phyloP scores from a whole-genome alignment of 148 eudicot genomes.

The Persicaria maculosa region DNA sequence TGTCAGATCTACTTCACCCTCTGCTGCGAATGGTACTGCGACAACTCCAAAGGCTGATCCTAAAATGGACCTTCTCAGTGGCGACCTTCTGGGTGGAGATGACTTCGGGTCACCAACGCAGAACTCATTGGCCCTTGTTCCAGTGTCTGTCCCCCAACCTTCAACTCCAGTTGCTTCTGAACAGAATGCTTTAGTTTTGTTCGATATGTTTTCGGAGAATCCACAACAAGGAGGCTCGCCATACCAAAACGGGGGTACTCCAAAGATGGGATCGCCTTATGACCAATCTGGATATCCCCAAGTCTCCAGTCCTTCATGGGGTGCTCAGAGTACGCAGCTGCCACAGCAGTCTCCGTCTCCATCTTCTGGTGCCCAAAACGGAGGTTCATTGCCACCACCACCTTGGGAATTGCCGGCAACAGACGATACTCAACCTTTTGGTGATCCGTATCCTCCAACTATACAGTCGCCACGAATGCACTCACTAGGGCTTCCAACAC shows the following conservation, averaged over 20 bases:
- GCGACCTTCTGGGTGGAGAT: constrained; percentile 52
- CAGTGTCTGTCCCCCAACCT: constrained; percentile 59
- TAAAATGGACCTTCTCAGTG: constrained; percentile 81
- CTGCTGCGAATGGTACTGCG: constrained; percentile 39
- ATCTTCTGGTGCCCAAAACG: constrained; percentile 58
- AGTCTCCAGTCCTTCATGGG: constrained; percentile 55
- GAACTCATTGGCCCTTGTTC: constrained; percentile 73
- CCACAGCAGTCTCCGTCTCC: constrained; percentile 65
- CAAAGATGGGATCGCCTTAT: constrained; percentile 37
- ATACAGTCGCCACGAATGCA: constrained; percentile 35
- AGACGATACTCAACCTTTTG: constrained; percentile 29
- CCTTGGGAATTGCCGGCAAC: constrained; percentile 87
- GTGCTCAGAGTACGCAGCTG: constrained; percentile 48
- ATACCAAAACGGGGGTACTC: constrained; percentile 42
- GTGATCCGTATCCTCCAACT: constrained; percentile 35
- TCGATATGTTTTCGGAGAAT: constrained; percentile 59
- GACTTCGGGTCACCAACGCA: constrained; percentile 54
- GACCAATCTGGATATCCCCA: constrained; percentile 51
- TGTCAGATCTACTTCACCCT: constrained; percentile 28
- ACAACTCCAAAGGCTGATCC: constrained; percentile 26
- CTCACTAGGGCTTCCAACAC: constrained; percentile 41
- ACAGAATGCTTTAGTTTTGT: constrained; percentile 81
- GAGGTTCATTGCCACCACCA: constrained; percentile 69
- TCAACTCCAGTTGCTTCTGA: constrained; percentile 52
- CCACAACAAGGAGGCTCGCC: constrained; percentile 18